Evolutionary conservation across 129 eudicot species (phyloP).

Genomic region (Gnaphalium uliginosum): DNA sequence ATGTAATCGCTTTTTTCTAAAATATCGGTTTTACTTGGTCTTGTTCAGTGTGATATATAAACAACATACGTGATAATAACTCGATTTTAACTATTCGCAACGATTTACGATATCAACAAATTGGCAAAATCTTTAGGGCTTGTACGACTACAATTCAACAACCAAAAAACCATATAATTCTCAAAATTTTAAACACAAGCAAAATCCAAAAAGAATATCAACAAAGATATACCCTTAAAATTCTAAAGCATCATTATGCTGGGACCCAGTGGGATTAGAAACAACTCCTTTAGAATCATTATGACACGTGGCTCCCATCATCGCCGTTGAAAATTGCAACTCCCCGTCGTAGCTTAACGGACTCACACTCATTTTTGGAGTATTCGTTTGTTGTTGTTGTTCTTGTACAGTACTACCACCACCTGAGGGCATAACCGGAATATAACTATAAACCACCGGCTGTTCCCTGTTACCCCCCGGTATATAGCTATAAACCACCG

Average conservation of each 20-base stretch:
- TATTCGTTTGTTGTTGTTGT: conserved; percentile 30
- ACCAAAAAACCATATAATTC: conserved; percentile 7
- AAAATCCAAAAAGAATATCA: conserved; percentile 19
- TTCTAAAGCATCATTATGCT: conserved; percentile 12
- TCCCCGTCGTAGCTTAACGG: conserved; percentile 36
- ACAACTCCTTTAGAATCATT: conserved; percentile 26
- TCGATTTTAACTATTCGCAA: background rate
- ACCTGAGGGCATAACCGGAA: conserved; percentile 41
- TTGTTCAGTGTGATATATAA: too few relatives aligned
- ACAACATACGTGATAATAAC: background rate
- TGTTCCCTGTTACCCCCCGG: conserved; percentile 49
- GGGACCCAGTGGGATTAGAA: conserved; percentile 15
- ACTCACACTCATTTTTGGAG: conserved; percentile 39
- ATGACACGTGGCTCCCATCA: conserved; percentile 27
- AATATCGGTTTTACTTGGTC: too few relatives aligned
- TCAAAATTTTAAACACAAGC: conserved; percentile 9
- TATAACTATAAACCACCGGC: conserved; percentile 50
- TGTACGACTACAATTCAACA: conserved; percentile 4
- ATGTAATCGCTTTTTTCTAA: too few relatives aligned
- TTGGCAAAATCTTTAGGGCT: conserved; percentile 1
- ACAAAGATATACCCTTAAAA: conserved; percentile 1
- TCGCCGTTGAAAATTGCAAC: conserved; percentile 28
- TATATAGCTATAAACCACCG: conserved; percentile 42
- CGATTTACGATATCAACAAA: background rate
- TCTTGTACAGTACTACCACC: background rate